Base-by-base conservation (phyloP, 768 basidiomycete genomes). In the Tephrocybe sp. region DNA sequence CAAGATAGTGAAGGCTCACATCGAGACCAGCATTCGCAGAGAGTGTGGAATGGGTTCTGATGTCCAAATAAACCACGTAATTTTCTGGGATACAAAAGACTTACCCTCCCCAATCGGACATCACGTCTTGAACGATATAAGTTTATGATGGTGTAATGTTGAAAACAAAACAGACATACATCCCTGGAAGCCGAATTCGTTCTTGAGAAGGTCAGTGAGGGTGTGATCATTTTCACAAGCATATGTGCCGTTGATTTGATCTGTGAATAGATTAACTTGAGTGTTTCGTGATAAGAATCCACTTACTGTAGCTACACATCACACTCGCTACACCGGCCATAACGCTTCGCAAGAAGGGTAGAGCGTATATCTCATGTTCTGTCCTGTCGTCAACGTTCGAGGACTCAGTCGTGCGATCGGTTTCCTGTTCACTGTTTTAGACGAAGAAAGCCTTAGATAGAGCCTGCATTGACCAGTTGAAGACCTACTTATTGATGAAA, bases 341-440 rank as follows among this genome's bases (percentile, higher is more conserved):
- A 20, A 90, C 77, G 55, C 84, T 82, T 45, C 76, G 75, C 64
- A 85, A 59, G 73, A 88, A 88, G 0, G 86, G 85, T 53, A 82
- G 82, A 0, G 79, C 72, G 60, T 89, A 89, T 10, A 89, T 72
- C 62, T 90, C 86, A 61, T 89, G 87, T 60, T 88, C 72, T 0
- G 89, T 92, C 38, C 87, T 70, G 64, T 94, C 91, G 58, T 91
- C 87, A 2, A 93, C 79, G 55, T 89, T 80, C 1, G 86, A 88
- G 45, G 77, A 79, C 46, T 72, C 71, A 48, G 65, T 58, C 0
- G 75, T 80, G 4, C 86, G 74, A 51, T 70, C 70, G 56, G 82
- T 77, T 62, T 88, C 85, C 67, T 88, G 86, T 63, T 88, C 86
- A 61, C 83, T 87, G 50, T 11, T 13, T 26, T 11, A 8, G 22